Evolutionary conservation across 2,329 filamentous ascomycete genomes (phyloP), one percentile per base, ranked within the genome.

Genomic region (Alternaria alternata): DNA sequence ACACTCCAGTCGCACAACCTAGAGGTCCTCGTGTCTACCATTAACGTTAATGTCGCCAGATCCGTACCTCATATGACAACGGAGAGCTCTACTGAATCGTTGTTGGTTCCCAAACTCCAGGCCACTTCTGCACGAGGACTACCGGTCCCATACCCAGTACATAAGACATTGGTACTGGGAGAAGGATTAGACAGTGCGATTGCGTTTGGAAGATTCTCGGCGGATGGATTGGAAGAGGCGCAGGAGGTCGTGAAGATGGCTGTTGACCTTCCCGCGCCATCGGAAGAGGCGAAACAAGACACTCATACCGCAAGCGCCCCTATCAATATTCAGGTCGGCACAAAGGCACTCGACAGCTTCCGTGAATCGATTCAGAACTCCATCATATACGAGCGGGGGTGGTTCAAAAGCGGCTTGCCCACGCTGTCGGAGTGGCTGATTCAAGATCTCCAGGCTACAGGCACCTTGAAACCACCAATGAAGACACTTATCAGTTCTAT

Each of bases 101-200:
- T 94, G 12, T 84, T 97, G n/a, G 89, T 92, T 18, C 93, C 93
- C 5, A 77, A 80, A 28, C 85, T 96, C 34, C 88, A 91, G 20
- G 91, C 90, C 14, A 84, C 84, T 61, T 87, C 86, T 16, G 88
- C 89, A 8, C 84, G 88, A 62, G 85, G 88, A 57, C 88, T 88
- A 12, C 85, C 88, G 16, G 84, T 95, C 42, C 87, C 88, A 7
- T 93, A 92, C 44, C 94, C 94, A 0, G 93, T 97, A 1, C 94
- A 98, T 74, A 91, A 89, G 73, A 88, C 90, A 1, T 79, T 97
- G 16, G 70, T 97, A 9, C 85, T 96, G 8, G 89, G 88, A 0
- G 85, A 91, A 49, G 93, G 92, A 0, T 80, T 96, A 3, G 81
- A 86, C 54, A 92, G 91, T 7, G 87, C 90, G 1, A 83, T 89